Conservation (phyloP, 164 flowering plant genomes). For the Dillenia turbinata region DNA sequence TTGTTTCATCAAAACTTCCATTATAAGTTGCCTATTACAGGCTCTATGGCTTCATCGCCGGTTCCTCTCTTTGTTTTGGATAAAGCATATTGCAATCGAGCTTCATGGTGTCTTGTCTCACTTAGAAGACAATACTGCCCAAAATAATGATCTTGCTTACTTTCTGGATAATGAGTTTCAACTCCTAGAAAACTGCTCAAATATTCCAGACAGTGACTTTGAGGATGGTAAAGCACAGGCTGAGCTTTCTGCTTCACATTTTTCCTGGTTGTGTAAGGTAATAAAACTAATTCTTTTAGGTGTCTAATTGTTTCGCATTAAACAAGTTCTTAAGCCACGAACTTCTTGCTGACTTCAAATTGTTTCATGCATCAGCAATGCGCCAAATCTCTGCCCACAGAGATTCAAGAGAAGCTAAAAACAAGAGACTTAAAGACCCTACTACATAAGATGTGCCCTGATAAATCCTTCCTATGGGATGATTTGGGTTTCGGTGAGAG, state of each 20-base stretch:
- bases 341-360: neutral
- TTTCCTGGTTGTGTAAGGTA: slow-evolving; percentile 73
- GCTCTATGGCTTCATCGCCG: slow-evolving; percentile 95
- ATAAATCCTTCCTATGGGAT: slow-evolving; percentile 51
- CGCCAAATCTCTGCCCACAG: slow-evolving; percentile 10
- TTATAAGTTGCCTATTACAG: slow-evolving; percentile 25
- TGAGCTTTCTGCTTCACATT: slow-evolving; percentile 52
- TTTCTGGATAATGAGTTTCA: slow-evolving; percentile 51
- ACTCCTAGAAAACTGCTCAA: slow-evolving; percentile 44
- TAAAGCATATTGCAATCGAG: slow-evolving; percentile 32
- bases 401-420: slow-evolving; percentile 30
- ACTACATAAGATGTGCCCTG: slow-evolving; percentile 46
- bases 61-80: slow-evolving; percentile 64
- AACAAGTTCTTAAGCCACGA: neutral
- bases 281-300: neutral
- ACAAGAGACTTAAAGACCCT: slow-evolving; percentile 29
- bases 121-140: slow-evolving; percentile 3
- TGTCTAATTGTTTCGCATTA: neutral
- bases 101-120: slow-evolving; percentile 4
- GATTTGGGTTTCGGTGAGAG: slow-evolving; percentile 4
- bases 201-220: slow-evolving; percentile 37
- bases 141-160: slow-evolving; percentile 5
- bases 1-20: no score
- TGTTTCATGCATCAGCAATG: slow-evolving; percentile 33
- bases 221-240: slow-evolving; percentile 70